Base-by-base conservation (phyloP, 1,284 basidiomycete genomes). In the Marasmius tenuissimus region DNA sequence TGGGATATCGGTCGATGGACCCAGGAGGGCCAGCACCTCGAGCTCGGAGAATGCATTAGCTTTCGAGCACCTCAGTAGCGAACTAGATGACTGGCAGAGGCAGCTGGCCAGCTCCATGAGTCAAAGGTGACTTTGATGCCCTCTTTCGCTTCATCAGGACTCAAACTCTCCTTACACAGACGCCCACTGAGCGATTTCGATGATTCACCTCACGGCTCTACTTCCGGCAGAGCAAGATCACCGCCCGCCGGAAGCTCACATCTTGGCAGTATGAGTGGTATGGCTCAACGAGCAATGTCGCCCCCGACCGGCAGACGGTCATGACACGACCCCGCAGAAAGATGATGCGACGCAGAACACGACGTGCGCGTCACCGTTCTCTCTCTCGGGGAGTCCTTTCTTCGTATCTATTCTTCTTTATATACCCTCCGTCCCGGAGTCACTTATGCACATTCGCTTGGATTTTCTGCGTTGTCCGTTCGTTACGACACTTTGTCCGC, bases 81-180 rank as follows among this genome's bases (percentile, higher is more conserved):
- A 93, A 70, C 73, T 93, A 69, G 91, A 93, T 66, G 90, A 89
- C 67, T 93, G 91, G 92, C 88, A 91, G 71, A 83, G 90, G 60
- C 89, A 91, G 70, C 80, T 92, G 63, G 87, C 89, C 18, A 91
- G 83, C 69, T 89, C 89, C 16, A 87, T 90, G 84, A 86, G 83
- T 71, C 85, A 47, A n/a, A 47, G 45, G 45, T 47, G 20, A 14
- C 2, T n/a, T 47, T 14, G 16, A 18, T 47, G 7, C 1, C 16
- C 45, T 47, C 20, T 47, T 10, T 47, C 20, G 5, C 16, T 47
- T n/a, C 11, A 47, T 47, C 27, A 27, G 45, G 5, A n/a, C 45
- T 47, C 16, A 47, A 18, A 10, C 11, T 47, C 20, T 10, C 5
- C 16, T n/a, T 27, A 27, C 27, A 79, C 66, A 85, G 88, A 67